Evolutionary conservation across 176 grass and related monocot genomes (phyloP).

Genomic region (Thinopyrum elongatum): DNA sequence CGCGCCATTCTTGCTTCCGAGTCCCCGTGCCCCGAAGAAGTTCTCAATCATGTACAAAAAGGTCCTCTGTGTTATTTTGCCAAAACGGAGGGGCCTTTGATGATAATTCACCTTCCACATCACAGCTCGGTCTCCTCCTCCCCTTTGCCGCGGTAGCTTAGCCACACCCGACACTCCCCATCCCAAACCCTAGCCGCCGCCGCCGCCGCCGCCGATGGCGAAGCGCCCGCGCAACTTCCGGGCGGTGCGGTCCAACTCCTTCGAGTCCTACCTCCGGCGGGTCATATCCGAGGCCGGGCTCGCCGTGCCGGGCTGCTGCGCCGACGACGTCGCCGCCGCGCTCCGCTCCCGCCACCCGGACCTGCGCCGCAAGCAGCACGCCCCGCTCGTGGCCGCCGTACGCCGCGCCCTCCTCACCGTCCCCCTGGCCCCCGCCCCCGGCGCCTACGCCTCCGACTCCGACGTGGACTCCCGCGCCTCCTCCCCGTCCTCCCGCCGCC

Average conservation of each 20-base stretch:
- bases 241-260: slow-evolving; percentile 28
- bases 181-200: slow-evolving; percentile 23
- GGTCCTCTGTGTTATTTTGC: no score
- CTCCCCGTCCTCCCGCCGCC: slow-evolving; percentile 21
- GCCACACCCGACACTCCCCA: neutral
- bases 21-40: no score
- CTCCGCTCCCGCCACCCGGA: slow-evolving; percentile 58
- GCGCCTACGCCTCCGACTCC: neutral
- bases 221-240: slow-evolving; percentile 53
- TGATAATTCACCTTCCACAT: no score
- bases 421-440: neutral
- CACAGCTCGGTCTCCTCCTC: neutral
- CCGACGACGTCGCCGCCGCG: slow-evolving; percentile 40
- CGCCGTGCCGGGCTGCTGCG: slow-evolving; percentile 31
- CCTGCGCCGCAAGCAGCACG: slow-evolving; percentile 49
- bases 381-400: slow-evolving; percentile 47
- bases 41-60: no score
- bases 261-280: slow-evolving; percentile 35
- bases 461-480: slow-evolving; percentile 7
- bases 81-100: no score
- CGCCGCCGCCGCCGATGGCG: slow-evolving; percentile 38
- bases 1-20: no score
- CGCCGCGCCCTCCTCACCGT: slow-evolving; percentile 21
- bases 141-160: neutral
- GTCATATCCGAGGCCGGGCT: slow-evolving; percentile 38